Evolutionary conservation across 2,329 filamentous ascomycete genomes (phyloP).

Genomic region (Stachybotrys elegans): DNA sequence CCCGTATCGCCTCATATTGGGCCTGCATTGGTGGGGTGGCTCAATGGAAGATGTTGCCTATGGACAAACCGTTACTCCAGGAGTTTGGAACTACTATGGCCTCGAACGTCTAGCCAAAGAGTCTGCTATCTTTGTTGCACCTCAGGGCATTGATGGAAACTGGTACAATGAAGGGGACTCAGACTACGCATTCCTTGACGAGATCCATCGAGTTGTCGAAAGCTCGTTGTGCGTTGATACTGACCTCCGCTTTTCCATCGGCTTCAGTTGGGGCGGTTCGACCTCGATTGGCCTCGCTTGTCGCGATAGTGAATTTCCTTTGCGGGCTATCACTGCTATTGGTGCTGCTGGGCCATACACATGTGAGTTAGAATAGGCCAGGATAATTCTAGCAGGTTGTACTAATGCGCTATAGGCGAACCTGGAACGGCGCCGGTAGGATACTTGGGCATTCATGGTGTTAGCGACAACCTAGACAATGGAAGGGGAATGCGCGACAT

Average conservation of each 20-base stretch:
- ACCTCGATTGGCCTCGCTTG: neutral
- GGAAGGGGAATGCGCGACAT: neutral
- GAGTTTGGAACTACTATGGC: neutral
- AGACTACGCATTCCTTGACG: neutral
- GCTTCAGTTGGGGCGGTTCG: neutral
- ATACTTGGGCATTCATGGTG: neutral
- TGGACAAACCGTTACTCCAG: neutral
- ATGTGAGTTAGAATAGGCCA: neutral
- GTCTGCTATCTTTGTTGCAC: neutral
- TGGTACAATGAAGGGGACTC: neutral
- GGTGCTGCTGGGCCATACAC: neutral
- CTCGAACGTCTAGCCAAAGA: neutral
- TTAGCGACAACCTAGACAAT: neutral
- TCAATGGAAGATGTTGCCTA: neutral
- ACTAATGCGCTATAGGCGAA: neutral
- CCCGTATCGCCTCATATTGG: neutral
- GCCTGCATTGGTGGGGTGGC: neutral
- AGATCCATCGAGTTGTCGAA: neutral
- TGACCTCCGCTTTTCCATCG: neutral
- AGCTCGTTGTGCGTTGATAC: neutral
- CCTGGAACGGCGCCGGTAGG: neutral
- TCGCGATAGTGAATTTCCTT: neutral
- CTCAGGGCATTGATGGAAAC: neutral
- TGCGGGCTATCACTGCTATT: neutral
- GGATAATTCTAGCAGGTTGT: neutral